A percentile compares a stretch with the other conserved stretches of the same genome.
phyloP scores from a whole-genome alignment of 495 filamentous ascomycete species.

The Neurospora sublineolata region DNA sequence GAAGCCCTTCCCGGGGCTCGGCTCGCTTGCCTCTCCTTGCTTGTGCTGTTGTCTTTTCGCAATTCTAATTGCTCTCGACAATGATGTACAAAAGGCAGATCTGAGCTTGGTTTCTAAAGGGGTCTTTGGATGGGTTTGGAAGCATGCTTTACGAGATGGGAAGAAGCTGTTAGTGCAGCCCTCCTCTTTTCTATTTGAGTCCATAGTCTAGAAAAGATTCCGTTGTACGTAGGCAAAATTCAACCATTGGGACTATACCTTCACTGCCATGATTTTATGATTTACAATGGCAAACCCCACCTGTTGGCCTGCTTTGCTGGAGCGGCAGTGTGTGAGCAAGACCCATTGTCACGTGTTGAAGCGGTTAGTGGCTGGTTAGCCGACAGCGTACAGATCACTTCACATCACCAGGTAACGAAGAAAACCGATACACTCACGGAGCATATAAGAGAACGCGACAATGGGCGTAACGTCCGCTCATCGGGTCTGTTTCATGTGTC shows the following conservation, averaged over 20 bases:
- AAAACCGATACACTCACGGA: background rate
- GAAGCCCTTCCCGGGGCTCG: conserved; percentile 14
- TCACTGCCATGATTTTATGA: background rate
- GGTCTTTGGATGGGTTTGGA: background rate
- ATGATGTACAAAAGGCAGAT: conserved; percentile 39
- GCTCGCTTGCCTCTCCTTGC: conserved; percentile 2
- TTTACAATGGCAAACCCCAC: background rate
- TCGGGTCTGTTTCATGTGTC: background rate
- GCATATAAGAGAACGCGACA: background rate
- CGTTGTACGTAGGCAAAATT: background rate
- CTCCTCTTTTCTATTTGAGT: background rate
- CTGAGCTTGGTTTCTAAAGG: conserved; percentile 22
- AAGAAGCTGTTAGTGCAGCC: background rate
- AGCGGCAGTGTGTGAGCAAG: background rate
- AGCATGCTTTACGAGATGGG: background rate
- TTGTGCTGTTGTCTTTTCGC: conserved; percentile 7
- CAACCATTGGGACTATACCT: background rate
- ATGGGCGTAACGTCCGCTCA: background rate
- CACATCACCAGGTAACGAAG: background rate
- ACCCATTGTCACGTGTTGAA: too few species aligned
- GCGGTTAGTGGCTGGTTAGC: background rate
- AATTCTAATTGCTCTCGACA: conserved; percentile 5
- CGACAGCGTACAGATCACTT: background rate
- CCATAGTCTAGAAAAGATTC: background rate
- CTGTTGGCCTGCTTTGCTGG: background rate